phyloP scores from a whole-genome alignment of 75 land plant species.

The Sequoiadendron giganteum region DNA sequence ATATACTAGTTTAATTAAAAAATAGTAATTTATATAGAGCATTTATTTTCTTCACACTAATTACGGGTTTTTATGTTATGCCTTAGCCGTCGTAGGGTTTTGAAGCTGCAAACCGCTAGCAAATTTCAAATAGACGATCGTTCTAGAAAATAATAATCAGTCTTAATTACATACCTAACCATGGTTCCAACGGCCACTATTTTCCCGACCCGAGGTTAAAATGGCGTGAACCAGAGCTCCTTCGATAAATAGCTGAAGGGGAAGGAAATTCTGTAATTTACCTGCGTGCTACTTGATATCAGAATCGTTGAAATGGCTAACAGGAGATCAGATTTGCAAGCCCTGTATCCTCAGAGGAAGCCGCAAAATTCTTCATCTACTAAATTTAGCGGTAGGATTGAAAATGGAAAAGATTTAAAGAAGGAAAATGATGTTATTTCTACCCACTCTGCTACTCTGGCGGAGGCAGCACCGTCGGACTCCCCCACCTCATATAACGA shows the following conservation, averaged over 20 bases:
- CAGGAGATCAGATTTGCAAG: not conserved
- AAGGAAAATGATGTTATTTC: not conserved
- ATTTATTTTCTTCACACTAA: no score
- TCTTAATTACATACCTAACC: not conserved
- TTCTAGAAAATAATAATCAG: no score
- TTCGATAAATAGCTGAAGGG: not conserved
- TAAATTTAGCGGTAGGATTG: not conserved
- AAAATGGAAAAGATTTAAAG: not conserved
- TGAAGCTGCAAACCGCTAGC: not conserved
- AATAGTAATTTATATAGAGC: no score
- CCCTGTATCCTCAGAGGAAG: not conserved
- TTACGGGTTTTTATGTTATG: no score
- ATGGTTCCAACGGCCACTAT: not conserved
- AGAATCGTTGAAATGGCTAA: not conserved
- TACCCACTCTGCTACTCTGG: not conserved
- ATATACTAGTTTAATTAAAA: no score
- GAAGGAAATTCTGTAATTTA: not conserved
- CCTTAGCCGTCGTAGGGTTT: not conserved
- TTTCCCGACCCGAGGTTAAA: not conserved
- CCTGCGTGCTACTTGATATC: not conserved
- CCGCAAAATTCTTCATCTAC: not conserved
- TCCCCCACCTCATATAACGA: not conserved
- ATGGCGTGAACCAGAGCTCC: not conserved
- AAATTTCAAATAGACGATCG: no score
- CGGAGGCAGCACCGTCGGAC: not conserved